Base-by-base conservation (phyloP, 192 early-diverging fungal genomes). In the Podila clonocystis region DNA sequence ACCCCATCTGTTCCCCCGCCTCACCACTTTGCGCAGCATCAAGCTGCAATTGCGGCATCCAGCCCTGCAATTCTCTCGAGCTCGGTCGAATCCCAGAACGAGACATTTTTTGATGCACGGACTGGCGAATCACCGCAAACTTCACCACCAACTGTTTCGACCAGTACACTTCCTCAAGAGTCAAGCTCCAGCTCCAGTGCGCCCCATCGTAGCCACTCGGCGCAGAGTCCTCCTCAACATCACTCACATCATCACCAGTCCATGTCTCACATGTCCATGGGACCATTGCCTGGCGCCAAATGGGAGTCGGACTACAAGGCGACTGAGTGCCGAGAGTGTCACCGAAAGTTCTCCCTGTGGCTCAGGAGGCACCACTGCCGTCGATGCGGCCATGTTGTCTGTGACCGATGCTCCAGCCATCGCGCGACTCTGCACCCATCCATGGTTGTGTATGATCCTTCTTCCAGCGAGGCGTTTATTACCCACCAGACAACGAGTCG, bases 311-410 rank as follows among this genome's bases (percentile, higher is more conserved):
- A 96, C 74, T 82, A 89, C 17, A 87, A 91, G 15, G 92, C 91
- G 0, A 76, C 78, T 0, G 73, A 86, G 3, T 98, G 97, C 80
- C 85, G 87, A 29, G 82, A 86, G 28, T 97, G 96, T 71, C 74
- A 72, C 11, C 74, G 84, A 24, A 86, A 87, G 19, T 98, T 98
- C 78, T 89, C 89, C 0, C 70, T 98, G 24, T 94, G 91, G 62
- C 63, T 93, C 45, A 83, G 97, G 61, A 88, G 95, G 62, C 97
- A 97, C 73, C 97, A 98, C 82, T 98, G 97, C 79, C 88, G 97
- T 58, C 93, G 93, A 29, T 97, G 96, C 87, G 96, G 96, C 9
- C 82, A 89, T 33, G 85, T 97, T 58, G 93, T 94, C 36, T 97
- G 96, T 80, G 94, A 94, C 72, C 82, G 73, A 22, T 97, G 95